A percentile compares a stretch with the other conserved stretches of the same genome.
phyloP scores from a whole-genome alignment of 2,329 filamentous ascomycete species.

The Sporothrix humicola region DNA sequence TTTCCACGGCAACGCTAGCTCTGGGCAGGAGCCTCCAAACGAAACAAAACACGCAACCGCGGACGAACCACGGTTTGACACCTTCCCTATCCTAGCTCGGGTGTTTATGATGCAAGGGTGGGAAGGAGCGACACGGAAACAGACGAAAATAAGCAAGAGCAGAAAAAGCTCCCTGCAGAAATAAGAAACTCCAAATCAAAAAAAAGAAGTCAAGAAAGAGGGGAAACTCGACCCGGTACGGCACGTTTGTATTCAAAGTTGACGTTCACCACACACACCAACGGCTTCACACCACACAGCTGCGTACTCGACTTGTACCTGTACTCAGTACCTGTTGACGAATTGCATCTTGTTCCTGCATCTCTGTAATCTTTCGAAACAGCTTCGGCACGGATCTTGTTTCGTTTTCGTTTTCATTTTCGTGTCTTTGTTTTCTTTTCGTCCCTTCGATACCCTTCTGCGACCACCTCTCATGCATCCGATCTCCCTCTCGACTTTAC shows the following conservation, averaged over 20 bases:
- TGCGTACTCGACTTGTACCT: not conserved
- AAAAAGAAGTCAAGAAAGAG: not conserved
- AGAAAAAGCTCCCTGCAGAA: slow-evolving; percentile 4
- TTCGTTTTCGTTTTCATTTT: not conserved
- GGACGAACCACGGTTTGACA: not conserved
- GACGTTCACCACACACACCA: slow-evolving; percentile 13
- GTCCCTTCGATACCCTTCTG: slow-evolving; percentile 12
- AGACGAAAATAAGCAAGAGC: not conserved
- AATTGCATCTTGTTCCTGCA: not conserved
- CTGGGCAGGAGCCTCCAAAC: not conserved
- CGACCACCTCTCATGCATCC: slow-evolving; percentile 4
- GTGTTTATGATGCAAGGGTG: slow-evolving; percentile 17
- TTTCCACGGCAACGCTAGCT: slow-evolving; percentile 35
- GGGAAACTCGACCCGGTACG: slow-evolving; percentile 12
- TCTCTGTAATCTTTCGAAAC: not conserved
- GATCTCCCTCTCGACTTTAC: not conserved
- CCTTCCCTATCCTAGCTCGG: not conserved
- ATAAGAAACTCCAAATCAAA: not conserved
- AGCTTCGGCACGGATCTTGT: not conserved
- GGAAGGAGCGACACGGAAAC: slow-evolving; percentile 27
- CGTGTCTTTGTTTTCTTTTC: not conserved
- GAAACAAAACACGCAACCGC: slow-evolving; percentile 14
- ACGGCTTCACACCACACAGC: not conserved
- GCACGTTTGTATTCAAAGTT: not conserved
- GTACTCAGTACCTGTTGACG: not conserved